Evolutionary conservation across 2,329 filamentous ascomycete genomes (phyloP).

Genomic region (Aspergillus novoparasiticus): DNA sequence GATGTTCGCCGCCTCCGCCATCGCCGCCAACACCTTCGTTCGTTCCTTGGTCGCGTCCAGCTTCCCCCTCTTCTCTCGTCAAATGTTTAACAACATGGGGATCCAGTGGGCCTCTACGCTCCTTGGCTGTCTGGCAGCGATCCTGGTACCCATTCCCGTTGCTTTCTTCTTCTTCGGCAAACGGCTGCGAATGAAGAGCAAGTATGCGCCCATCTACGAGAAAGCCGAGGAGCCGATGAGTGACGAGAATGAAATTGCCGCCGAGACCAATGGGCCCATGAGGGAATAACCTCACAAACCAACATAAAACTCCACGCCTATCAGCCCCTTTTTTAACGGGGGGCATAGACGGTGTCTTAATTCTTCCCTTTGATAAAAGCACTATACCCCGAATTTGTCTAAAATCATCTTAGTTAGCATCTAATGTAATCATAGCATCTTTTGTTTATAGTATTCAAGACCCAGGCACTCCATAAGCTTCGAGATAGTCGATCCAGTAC

Average conservation of each 20-base stretch:
- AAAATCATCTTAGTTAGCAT: background rate
- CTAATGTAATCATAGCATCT: background rate
- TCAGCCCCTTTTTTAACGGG: background rate
- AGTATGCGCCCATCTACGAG: slow-evolving; percentile 12
- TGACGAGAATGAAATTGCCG: background rate
- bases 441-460: background rate
- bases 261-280: background rate
- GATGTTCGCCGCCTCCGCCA: slow-evolving; percentile 55
- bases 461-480: background rate
- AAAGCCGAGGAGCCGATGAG: slow-evolving; percentile 5
- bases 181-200: slow-evolving; percentile 20
- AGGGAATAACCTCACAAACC: background rate
- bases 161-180: slow-evolving; percentile 34
- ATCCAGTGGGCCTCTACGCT: slow-evolving; percentile 44
- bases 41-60: slow-evolving; percentile 37
- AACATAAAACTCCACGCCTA: background rate
- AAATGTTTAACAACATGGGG: slow-evolving; percentile 42
- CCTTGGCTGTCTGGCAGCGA: slow-evolving; percentile 37
- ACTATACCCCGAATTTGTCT: background rate
- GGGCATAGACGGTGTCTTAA: background rate
- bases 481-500: background rate
- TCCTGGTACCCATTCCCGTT: slow-evolving; percentile 41
- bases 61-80: slow-evolving; percentile 42
- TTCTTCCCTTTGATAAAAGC: background rate
- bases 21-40: slow-evolving; percentile 58